Conservation (phyloP, 345 rosid species). For the Eucalyptus curtisii region DNA sequence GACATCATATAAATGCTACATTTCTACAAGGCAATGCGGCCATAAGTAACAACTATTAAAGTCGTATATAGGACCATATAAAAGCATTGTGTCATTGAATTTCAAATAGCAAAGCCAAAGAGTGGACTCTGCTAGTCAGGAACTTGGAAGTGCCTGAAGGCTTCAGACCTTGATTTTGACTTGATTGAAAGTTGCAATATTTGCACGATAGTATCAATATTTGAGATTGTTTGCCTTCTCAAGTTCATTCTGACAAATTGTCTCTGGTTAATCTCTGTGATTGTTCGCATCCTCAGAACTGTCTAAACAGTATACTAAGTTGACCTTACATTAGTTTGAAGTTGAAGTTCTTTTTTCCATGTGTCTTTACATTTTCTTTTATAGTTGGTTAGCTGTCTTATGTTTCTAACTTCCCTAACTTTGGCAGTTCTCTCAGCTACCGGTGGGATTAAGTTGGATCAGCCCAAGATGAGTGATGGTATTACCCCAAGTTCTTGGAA, state of each 20-base stretch:
- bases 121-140: not conserved
- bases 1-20: not conserved
- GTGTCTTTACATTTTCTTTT: not conserved
- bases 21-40: not conserved
- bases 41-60: not conserved
- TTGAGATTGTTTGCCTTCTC: not conserved
- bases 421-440: constrained; percentile 35
- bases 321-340: not conserved
- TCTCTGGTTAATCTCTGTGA: not conserved
- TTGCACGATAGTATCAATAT: not conserved
- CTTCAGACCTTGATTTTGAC: not conserved
- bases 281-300: not conserved
- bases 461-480: constrained; percentile 22
- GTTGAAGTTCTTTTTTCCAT: not conserved
- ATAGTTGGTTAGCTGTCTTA: not conserved
- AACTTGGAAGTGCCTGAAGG: not conserved
- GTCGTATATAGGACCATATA: not conserved
- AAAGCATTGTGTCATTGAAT: not conserved
- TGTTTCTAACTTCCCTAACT: not conserved
- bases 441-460: constrained; percentile 31
- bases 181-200: not conserved
- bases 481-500: not conserved
- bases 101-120: not conserved
- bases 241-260: not conserved
- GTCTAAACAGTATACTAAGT: not conserved